Percentiles rank a stretch among this genome's conserved stretches.
Conservation (phyloP, 345 rosid species). For the Gynandropsis gynandra region DNA sequence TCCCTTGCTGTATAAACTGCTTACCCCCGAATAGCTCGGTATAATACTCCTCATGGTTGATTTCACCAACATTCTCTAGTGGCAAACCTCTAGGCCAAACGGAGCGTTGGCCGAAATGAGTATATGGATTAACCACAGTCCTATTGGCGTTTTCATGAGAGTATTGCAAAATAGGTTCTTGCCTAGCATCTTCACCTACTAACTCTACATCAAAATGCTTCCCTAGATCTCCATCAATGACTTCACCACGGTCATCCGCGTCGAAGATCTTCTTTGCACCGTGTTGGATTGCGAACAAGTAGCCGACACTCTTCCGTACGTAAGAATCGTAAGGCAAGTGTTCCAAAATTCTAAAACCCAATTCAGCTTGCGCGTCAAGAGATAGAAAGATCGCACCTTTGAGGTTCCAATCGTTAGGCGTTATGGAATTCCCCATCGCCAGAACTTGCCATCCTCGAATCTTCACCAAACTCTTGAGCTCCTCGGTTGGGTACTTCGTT, state of each 20-base stretch:
- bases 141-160: conserved; percentile 74
- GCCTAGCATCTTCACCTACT: conserved; percentile 76
- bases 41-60: conserved; percentile 83
- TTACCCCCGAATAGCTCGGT: conserved; percentile 91
- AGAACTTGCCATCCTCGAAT: conserved; percentile 93
- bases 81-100: conserved; percentile 99
- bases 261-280: conserved; percentile 95
- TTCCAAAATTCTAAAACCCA: conserved; percentile 68
- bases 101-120: conserved; percentile 94
- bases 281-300: conserved; percentile 91
- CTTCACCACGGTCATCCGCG: conserved; percentile 88
- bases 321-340: conserved; percentile 86
- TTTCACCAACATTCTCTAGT: conserved; percentile 83
- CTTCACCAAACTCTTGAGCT: conserved; percentile 50
- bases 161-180: conserved; percentile 74
- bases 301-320: conserved; percentile 81
- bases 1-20: conserved; percentile 95
- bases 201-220: conserved; percentile 89
- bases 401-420: conserved; percentile 78
- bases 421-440: conserved; percentile 76
- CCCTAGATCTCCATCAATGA: conserved; percentile 75
- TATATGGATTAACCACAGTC: conserved; percentile 80
- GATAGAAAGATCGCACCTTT: conserved; percentile 86
- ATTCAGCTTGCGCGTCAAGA: conserved; percentile 70
- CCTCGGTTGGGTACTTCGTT: conserved; percentile 60